phyloP scores from a whole-genome alignment of 2,329 filamentous ascomycete species.

The Chalaropsis ovoidea region DNA sequence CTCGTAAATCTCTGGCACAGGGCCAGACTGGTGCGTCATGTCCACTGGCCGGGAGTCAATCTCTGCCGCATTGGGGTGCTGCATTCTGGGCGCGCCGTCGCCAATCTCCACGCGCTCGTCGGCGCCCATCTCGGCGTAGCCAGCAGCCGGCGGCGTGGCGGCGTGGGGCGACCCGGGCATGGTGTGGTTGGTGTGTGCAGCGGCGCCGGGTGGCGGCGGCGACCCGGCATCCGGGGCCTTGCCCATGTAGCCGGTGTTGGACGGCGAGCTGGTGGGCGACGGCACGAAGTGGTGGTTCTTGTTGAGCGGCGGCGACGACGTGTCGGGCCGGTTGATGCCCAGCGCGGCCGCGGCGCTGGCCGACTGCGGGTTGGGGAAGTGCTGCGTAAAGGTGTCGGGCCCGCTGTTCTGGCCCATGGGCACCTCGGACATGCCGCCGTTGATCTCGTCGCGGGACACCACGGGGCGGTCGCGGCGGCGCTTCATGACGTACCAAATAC shows the following conservation, averaged over 20 bases:
- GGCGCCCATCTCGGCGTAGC: slow-evolving; percentile 27
- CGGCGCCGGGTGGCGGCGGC: not conserved
- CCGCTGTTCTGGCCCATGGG: slow-evolving; percentile 33
- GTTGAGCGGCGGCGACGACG: slow-evolving; percentile 28
- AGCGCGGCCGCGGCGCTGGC: slow-evolving; percentile 23
- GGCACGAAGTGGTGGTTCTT: slow-evolving; percentile 27
- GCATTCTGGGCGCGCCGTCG: slow-evolving; percentile 31
- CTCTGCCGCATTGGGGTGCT: slow-evolving; percentile 33
- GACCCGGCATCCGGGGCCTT: not conserved
- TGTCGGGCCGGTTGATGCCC: slow-evolving; percentile 27
- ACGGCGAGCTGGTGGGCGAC: slow-evolving; percentile 27
- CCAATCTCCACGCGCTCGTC: slow-evolving; percentile 31
- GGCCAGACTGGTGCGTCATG: slow-evolving; percentile 32
- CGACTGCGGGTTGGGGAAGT: slow-evolving; percentile 30
- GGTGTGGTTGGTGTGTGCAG: not conserved
- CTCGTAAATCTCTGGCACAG: slow-evolving; percentile 34
- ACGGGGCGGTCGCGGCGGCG: slow-evolving; percentile 26
- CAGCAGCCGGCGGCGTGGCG: slow-evolving; percentile 15
- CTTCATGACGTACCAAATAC: slow-evolving; percentile 27
- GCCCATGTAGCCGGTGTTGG: slow-evolving; percentile 9
- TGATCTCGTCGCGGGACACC: slow-evolving; percentile 34
- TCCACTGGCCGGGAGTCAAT: slow-evolving; percentile 34
- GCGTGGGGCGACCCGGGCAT: slow-evolving; percentile 25
- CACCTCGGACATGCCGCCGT: slow-evolving; percentile 35
- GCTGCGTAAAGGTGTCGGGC: slow-evolving; percentile 28